phyloP scores from a whole-genome alignment of 2,329 filamentous ascomycete species.

The Paraphaeosphaeria minitans region DNA sequence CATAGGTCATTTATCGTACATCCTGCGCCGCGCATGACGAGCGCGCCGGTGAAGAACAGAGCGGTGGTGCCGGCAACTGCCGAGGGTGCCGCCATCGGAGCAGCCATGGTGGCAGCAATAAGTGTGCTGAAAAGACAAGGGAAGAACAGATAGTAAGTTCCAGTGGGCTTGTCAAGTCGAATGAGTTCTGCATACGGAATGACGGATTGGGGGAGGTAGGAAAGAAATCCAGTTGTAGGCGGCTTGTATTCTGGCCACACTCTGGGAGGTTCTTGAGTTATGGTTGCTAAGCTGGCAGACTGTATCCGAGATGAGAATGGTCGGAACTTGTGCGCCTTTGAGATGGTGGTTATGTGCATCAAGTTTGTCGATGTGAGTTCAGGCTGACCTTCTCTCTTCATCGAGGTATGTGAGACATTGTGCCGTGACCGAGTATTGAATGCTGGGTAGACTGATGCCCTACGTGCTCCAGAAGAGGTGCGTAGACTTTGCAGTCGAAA shows the following conservation, averaged over 20 bases:
- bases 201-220: constrained; percentile 69
- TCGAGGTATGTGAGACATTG: neutral
- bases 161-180: constrained; percentile 79
- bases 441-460: neutral
- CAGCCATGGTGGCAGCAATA: constrained; percentile 72
- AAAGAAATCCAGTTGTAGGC: constrained; percentile 73
- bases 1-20: constrained; percentile 91
- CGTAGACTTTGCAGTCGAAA: neutral
- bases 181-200: constrained; percentile 83
- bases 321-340: neutral
- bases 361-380: neutral
- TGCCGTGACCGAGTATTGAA: neutral
- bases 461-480: neutral
- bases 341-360: neutral
- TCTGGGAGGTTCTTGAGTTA: constrained; percentile 20
- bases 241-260: constrained; percentile 59
- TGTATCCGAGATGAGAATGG: neutral
- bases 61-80: constrained; percentile 67
- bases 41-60: constrained; percentile 75
- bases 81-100: constrained; percentile 64
- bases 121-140: constrained; percentile 85
- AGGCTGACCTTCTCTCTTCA: neutral
- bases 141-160: constrained; percentile 84
- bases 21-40: constrained; percentile 86
- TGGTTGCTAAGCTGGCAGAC: constrained; percentile 22